These are phyloP conservation scores for Hysterangium stoloniferum DNA, from an alignment of 768 basidiomycete species.

Conservation along the genomic window DNA sequence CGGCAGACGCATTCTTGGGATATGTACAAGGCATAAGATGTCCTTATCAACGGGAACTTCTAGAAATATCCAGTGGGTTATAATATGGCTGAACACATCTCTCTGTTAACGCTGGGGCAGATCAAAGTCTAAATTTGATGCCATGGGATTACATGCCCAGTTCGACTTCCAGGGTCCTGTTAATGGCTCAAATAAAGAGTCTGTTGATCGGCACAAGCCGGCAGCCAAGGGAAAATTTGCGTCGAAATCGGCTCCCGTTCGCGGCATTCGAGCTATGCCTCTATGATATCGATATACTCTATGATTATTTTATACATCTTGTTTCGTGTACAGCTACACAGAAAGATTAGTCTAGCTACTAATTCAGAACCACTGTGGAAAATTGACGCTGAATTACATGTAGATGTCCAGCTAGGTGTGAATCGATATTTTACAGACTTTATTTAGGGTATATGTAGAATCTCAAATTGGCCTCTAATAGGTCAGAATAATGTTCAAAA, in stretches of 20 bases:
- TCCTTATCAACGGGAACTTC: neutral
- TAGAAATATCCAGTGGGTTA: too few relatives aligned
- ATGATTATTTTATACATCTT: neutral
- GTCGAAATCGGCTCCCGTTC: neutral
- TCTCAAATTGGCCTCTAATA: neutral
- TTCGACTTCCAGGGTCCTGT: constrained; percentile 5
- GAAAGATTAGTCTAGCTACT: too few relatives aligned
- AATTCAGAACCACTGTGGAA: too few relatives aligned
- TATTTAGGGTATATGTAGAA: too few relatives aligned
- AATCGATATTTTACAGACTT: too few relatives aligned
- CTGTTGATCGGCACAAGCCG: neutral
- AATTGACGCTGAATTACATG: too few relatives aligned
- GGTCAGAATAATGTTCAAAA: neutral
- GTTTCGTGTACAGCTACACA: too few relatives aligned
- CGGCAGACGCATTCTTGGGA: constrained; percentile 13
- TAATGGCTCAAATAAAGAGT: neutral
- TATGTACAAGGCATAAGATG: constrained; percentile 10
- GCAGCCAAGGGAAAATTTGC: neutral
- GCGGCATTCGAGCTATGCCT: neutral
- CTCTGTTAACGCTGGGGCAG: neutral
- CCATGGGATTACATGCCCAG: constrained; percentile 3
- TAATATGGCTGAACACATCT: too few relatives aligned
- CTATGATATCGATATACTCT: neutral
- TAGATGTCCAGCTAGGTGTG: too few relatives aligned
- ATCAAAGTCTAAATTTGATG: constrained; percentile 5